Evolutionary conservation across 2,329 filamentous ascomycete genomes (phyloP), one percentile per base, ranked within the genome.

Genomic region (Rutstroemia sp.): DNA sequence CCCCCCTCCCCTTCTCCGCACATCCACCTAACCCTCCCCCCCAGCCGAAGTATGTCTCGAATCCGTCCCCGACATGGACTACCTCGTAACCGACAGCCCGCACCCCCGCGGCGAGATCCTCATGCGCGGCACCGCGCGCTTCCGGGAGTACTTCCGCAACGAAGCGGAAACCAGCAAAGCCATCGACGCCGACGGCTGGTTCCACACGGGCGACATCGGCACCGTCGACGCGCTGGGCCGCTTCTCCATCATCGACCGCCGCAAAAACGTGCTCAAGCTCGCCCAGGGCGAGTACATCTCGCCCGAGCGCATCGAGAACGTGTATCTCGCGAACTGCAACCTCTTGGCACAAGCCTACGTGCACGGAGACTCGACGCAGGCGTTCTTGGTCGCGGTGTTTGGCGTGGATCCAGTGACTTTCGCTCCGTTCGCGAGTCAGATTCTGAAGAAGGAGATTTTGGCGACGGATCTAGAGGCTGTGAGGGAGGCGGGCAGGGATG

Each of bases 261-360:
- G 91, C 75, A 99, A 99, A 87, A 97, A 97, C 73, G 89, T 99
- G n/a, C 83, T 99, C 69, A 99, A 99, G 80, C 83, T 99, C 56
- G 86, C 92, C 0, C 94, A 99, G 73, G 94, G 94, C 71, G 94
- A 99, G 75, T 99, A 99, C 74, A 90, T 99, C 67, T 96, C 92
- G 1, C 94, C 94, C 14, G 94, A 99, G 75, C 89, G 92, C 57
- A 89, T 99, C 68, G 94, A 99, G 77, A 96, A 96, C 71, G 87
- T 96, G 38, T 95, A 92, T 72, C 78, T 95, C 60, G 89, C 88
- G 61, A 91, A 87, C 73, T 85, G 85, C 60, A 86, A 82, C 62
- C 84, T 92, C 64, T 75, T 97, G 25, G 81, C 84, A 21, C 87
- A 87, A 68, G 91, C 86, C 2, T 96, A 89, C 69, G 89, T 97